phyloP scores from a whole-genome alignment of 2,329 filamentous ascomycete species.

The Thelonectria rubi region DNA sequence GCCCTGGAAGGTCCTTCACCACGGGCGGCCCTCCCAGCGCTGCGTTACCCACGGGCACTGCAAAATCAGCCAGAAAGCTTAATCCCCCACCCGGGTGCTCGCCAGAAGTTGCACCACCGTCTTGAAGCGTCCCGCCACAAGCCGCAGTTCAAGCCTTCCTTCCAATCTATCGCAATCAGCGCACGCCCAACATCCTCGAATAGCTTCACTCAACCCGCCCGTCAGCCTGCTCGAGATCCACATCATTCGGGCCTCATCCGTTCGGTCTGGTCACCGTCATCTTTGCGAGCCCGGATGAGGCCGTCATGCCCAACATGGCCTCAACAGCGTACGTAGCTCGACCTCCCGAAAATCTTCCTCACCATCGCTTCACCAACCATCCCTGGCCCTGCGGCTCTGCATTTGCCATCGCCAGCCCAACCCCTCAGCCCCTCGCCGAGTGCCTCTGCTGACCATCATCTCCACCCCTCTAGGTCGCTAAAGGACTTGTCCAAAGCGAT shows the following conservation, averaged over 20 bases:
- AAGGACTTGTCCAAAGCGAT: slow-evolving; percentile 70
- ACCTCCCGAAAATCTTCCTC: slow-evolving; percentile 37
- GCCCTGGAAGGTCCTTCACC: slow-evolving; percentile 1
- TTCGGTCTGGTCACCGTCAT: slow-evolving; percentile 36
- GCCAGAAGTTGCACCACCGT: slow-evolving; percentile 27
- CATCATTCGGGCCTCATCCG: slow-evolving; percentile 34
- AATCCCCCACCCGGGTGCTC: slow-evolving; percentile 27
- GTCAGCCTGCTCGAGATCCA: slow-evolving; percentile 30
- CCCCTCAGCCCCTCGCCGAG: slow-evolving; percentile 22
- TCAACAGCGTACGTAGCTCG: slow-evolving; percentile 43
- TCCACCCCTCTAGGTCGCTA: slow-evolving; percentile 56
- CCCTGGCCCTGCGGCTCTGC: slow-evolving; percentile 28
- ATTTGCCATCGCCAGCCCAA: slow-evolving; percentile 25
- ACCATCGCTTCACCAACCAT: slow-evolving; percentile 12
- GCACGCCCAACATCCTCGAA: slow-evolving; percentile 22
- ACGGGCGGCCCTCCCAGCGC: slow-evolving; percentile 1
- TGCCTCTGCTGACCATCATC: slow-evolving; percentile 33
- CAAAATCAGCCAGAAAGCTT: slow-evolving; percentile 30
- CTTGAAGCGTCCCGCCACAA: slow-evolving; percentile 32
- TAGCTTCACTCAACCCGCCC: slow-evolving; percentile 36
- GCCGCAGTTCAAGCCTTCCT: slow-evolving; percentile 19
- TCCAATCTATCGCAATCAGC: slow-evolving; percentile 19
- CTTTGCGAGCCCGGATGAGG: slow-evolving; percentile 41
- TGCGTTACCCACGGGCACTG: slow-evolving; percentile 19
- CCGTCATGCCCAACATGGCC: slow-evolving; percentile 41